phyloP scores from a whole-genome alignment of 192 early-diverging fungal species.

The Entophlyctis luteolus region DNA sequence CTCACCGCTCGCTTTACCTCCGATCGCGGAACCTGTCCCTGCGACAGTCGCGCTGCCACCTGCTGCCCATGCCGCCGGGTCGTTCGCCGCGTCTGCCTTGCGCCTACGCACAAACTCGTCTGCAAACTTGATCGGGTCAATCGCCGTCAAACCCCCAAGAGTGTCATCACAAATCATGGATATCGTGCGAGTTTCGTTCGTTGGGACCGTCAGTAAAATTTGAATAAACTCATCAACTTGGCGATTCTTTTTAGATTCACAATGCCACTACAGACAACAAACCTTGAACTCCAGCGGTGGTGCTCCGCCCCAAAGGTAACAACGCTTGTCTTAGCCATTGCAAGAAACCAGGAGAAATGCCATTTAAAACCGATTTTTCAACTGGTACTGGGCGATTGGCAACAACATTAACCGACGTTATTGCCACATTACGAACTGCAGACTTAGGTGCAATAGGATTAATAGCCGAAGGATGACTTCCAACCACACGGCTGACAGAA shows the following conservation, averaged over 20 bases:
- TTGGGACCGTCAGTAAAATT: conserved; percentile 44
- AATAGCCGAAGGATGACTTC: conserved; percentile 12
- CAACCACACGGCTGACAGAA: conserved; percentile 9
- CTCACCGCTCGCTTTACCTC: too few relatives aligned
- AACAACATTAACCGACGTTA: neutral
- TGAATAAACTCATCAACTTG: conserved; percentile 53
- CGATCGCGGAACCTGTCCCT: neutral
- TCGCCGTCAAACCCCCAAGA: conserved; percentile 50
- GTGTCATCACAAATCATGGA: conserved; percentile 52
- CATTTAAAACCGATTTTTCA: neutral
- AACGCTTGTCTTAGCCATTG: conserved; percentile 45
- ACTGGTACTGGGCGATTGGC: too few relatives aligned
- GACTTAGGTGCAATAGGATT: neutral
- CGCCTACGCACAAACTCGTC: conserved; percentile 46
- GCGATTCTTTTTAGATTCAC: neutral
- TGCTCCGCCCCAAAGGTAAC: conserved; percentile 33
- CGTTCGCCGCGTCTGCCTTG: conserved; percentile 34
- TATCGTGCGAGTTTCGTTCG: conserved; percentile 40
- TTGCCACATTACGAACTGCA: neutral
- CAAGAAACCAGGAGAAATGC: conserved; percentile 29
- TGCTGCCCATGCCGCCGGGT: neutral
- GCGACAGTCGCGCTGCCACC: neutral
- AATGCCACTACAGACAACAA: neutral
- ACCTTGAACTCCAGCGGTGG: conserved; percentile 42
- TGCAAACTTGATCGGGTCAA: conserved; percentile 56